Evolutionary conservation across 345 rosid species (phyloP).

Genomic region (Trapa incisa): DNA sequence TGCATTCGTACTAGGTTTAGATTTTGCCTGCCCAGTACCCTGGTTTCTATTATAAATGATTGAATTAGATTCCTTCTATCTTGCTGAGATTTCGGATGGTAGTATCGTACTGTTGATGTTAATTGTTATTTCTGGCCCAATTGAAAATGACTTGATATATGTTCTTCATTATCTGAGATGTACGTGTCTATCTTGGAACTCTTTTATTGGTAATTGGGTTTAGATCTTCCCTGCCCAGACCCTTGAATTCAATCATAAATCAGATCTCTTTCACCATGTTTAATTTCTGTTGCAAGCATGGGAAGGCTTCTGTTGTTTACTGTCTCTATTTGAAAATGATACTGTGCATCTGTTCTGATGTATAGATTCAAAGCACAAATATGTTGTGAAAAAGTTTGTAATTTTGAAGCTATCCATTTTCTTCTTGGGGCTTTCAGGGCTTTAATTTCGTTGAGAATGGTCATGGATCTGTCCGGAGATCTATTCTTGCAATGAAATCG

Average conservation of each 20-base stretch:
- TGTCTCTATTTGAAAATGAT: neutral
- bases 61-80: no score
- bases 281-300: neutral
- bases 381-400: neutral
- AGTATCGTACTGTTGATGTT: no score
- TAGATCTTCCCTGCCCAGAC: neutral
- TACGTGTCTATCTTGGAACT: neutral
- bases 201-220: neutral
- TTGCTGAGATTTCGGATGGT: no score
- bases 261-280: neutral
- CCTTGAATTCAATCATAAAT: neutral
- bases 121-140: no score
- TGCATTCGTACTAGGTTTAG: no score
- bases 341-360: neutral
- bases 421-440: slow-evolving; percentile 24
- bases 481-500: slow-evolving; percentile 65
- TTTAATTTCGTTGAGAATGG: slow-evolving; percentile 21
- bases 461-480: slow-evolving; percentile 53
- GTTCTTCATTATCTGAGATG: neutral
- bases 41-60: no score
- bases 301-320: neutral
- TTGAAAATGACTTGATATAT: no score
- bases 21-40: no score
- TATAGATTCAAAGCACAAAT: neutral
- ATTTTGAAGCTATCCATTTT: neutral